Evolutionary conservation across 2,329 filamentous ascomycete genomes (phyloP), one percentile per base, ranked within the genome.

Genomic region (Corniculantispora saksenae): DNA sequence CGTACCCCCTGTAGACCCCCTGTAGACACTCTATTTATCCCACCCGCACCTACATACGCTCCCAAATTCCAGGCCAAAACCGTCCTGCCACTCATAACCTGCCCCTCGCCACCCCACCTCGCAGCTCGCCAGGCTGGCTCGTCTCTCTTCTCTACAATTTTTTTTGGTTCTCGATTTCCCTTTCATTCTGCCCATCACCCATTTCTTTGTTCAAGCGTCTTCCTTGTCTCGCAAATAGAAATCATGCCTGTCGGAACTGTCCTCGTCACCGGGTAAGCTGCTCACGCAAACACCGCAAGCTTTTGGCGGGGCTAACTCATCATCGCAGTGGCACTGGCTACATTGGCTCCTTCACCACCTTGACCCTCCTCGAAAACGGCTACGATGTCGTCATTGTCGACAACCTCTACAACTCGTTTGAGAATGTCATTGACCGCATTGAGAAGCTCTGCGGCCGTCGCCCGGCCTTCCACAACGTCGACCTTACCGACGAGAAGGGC

Each of bases 381-480:
- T 98, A 98, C 86, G 90, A 98, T 78, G 95, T 99, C 69, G 91
- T 99, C 77, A 93, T 99, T 69, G 89, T 95, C 71, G 95, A 99
- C 83, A 98, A 89, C 81, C 87, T 98, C 70, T 97, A 97, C 90
- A 99, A 99, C 82, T 97, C 95, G 57, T 97, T 92, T 67, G 85
- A 90, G 74, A 94, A 97, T 74, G 92, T 91, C 69, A 81, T 99
- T 72, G 94, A 97, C 79, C 94, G 95, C 77, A 97, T 99, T 75
- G 93, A 98, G 84, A 86, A 97, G 73, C 92, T 99, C 78, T 89
- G 85, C 78, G 94, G 95, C 75, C 95, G 93, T 82, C 90, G 91
- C 69, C 93, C 95, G 64, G 82, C 84, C 67, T 97, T 97, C 79
- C 89, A 93, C 83, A 82, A 97, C 78, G 83, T 89, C 75, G 95